A percentile compares a stretch with the other conserved stretches of the same genome.
Conservation (phyloP, 495 filamentous ascomycete species). For the Neurospora sublineolata region DNA sequence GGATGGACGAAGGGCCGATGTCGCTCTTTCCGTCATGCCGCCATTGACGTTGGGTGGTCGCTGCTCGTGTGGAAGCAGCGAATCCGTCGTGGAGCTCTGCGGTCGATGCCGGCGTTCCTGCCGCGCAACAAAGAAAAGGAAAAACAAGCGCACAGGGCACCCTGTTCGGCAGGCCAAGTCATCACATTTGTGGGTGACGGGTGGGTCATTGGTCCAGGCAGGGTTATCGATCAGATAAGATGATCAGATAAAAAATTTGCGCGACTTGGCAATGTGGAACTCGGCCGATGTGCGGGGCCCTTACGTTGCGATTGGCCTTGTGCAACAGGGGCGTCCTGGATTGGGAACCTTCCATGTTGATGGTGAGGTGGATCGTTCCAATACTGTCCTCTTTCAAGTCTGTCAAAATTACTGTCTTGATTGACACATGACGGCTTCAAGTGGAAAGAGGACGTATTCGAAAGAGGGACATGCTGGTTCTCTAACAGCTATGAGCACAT, state of each 20-base stretch:
- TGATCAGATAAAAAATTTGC: slow-evolving; percentile 11
- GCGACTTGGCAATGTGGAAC: neutral
- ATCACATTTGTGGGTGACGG: neutral
- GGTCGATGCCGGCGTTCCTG: neutral
- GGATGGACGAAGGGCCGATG: neutral
- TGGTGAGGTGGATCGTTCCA: neutral
- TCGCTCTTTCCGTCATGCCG: neutral
- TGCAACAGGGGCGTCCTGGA: neutral
- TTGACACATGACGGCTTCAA: neutral
- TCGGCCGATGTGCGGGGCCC: neutral
- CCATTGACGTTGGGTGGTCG: neutral
- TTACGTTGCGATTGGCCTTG: neutral
- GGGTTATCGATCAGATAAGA: slow-evolving; percentile 10
- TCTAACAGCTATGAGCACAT: neutral
- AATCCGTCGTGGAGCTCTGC: neutral
- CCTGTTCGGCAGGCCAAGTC: neutral
- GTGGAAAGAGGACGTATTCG: neutral
- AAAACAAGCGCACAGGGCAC: neutral
- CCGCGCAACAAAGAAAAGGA: neutral
- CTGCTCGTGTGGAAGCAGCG: neutral
- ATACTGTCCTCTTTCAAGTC: neutral
- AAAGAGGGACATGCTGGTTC: neutral
- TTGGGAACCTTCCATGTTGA: neutral
- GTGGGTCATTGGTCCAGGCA: neutral
- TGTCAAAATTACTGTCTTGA: neutral